Base-by-base conservation (phyloP, 768 basidiomycete genomes). In the Lactarius sanguifluus region DNA sequence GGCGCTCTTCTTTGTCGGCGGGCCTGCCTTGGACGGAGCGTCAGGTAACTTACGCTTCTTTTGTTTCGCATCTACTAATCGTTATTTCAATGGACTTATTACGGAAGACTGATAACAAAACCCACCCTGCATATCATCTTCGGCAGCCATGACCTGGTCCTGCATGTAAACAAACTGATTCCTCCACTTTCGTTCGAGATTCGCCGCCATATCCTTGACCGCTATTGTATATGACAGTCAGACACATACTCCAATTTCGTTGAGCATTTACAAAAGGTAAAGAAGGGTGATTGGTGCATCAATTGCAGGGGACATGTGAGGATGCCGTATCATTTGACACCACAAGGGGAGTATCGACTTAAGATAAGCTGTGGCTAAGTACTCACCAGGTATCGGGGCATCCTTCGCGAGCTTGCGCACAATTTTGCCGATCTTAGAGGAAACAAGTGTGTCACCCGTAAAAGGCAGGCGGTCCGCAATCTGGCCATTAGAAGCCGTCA, bases 161-260 rank as follows among this genome's bases (percentile, higher is more conserved):
- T 85, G 71, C 72, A 69, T 72, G 73, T 72, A 75, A 72, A 74
- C 79, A 73, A 89, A 79, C 76, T 91, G 78, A 68, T 80, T 79
- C 65, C 90, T 86, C 92, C 92, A 94, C 80, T 86, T 87, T 73
- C 85, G 85, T 78, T 92, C 91, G 80, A 94, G 81, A 80, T 91
- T 92, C 75, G 85, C 85, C 72, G 92, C 92, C 90, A 94, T 91
- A 80, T 94, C 92, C 87, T 92, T 91, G 88, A 92, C 85, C 79
- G 92, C 92, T 94, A 82, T 76, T 72, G 45, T 75, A 80, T 78
- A 73, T 77, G 73, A 73, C 77, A 74, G 89, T 91, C 86, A 91
- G 88, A 90, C 88, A 88, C 82, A 79, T 72, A 43, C 28, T 43
- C 59, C 41, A 16, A 45, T 62, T 56, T 67, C 54, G 32, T 16